These are phyloP conservation scores for Xylaria longipes DNA, from an alignment of 495 filamentous ascomycete genomes.

Conservation along the genomic window DNA sequence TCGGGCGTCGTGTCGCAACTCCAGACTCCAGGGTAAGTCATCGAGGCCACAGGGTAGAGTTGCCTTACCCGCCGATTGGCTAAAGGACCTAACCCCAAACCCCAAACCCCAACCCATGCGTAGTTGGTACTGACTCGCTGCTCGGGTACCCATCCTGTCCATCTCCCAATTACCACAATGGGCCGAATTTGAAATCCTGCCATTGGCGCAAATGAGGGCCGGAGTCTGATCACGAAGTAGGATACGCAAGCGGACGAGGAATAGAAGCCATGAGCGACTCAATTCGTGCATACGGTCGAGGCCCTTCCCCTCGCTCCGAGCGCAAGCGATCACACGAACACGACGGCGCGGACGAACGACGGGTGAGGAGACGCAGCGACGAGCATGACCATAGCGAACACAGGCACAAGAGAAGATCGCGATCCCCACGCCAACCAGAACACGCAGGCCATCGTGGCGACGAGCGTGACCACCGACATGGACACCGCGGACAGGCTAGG, in stretches of 20 bases:
- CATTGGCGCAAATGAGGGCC: neutral
- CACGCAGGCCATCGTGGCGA: neutral
- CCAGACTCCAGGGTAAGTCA: neutral
- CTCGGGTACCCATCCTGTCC: neutral
- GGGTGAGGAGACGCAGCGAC: conserved; percentile 17
- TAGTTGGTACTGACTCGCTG: neutral
- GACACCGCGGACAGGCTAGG: neutral
- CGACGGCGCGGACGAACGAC: conserved; percentile 8
- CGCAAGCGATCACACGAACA: conserved; percentile 17
- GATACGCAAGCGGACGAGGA: neutral
- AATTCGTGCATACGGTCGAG: neutral
- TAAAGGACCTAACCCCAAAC: neutral
- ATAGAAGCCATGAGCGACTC: conserved; percentile 13
- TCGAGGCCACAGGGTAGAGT: neutral
- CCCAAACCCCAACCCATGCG: neutral
- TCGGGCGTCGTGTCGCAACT: neutral
- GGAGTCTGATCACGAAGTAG: neutral
- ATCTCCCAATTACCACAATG: neutral
- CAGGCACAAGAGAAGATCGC: conserved; percentile 4
- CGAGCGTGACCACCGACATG: neutral
- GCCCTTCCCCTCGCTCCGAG: neutral
- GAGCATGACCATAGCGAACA: neutral
- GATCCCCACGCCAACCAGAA: neutral
- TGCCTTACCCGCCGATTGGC: neutral
- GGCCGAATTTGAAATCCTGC: neutral